phyloP scores from a whole-genome alignment of 352 stramenopile genomes.

The Paralagenidium karlingii region DNA sequence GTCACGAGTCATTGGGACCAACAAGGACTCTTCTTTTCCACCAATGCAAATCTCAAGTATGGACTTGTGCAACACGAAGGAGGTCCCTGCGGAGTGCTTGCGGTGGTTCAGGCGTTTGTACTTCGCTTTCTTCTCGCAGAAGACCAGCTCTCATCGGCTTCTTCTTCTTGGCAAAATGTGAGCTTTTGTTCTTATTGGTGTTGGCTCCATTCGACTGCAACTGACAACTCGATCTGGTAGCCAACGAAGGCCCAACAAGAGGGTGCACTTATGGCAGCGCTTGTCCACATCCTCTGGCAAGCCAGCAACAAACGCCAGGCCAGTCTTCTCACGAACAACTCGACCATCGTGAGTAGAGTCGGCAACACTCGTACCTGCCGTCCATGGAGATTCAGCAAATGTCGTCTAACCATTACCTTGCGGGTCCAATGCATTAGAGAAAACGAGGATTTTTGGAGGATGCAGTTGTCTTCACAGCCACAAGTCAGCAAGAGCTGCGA shows the following conservation, averaged over 20 bases:
- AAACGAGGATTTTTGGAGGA: too few species aligned
- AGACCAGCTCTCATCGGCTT: background rate
- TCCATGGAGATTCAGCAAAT: too few species aligned
- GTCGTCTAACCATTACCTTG: too few species aligned
- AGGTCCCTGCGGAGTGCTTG: constrained; percentile 91
- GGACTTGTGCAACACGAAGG: constrained; percentile 89
- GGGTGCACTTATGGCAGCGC: constrained; percentile 24
- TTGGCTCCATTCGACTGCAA: too few species aligned
- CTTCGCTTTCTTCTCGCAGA: constrained; percentile 57
- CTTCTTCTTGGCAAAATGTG: constrained; percentile 54
- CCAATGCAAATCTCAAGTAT: constrained; percentile 46
- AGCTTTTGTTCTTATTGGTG: constrained; percentile 1
- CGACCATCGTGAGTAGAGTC: too few species aligned
- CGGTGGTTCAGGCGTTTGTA: constrained; percentile 88
- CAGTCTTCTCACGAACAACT: too few species aligned
- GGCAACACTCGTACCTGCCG: too few species aligned
- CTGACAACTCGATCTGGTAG: too few species aligned
- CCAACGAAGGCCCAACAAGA: constrained; percentile 21
- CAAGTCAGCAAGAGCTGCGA: too few species aligned
- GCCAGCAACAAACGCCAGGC: too few species aligned
- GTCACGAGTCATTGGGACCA: constrained; percentile 4
- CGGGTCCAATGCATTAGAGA: too few species aligned
- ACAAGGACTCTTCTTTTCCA: constrained; percentile 60
- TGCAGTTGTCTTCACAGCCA: too few species aligned
- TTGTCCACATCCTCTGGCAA: constrained; percentile 63